Conservation (phyloP, 2,329 filamentous ascomycete species). For the Septoria linicola region DNA sequence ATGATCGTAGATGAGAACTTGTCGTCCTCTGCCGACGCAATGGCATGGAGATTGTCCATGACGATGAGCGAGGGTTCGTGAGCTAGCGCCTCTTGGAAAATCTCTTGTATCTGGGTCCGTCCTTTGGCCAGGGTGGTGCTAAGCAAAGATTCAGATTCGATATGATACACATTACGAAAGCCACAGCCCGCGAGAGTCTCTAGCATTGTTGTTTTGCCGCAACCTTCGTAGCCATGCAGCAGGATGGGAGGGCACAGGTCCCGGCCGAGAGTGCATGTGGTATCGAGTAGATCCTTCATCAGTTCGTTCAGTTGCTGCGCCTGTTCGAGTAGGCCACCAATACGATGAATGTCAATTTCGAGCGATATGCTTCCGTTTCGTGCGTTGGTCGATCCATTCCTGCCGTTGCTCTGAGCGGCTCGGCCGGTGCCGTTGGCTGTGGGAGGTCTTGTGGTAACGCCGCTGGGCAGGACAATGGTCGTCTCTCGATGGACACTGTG, state of each 20-base stretch:
- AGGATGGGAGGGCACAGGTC: conserved; percentile 29
- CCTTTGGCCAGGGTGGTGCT: conserved; percentile 46
- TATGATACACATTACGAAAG: conserved; percentile 68
- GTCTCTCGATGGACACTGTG: not conserved
- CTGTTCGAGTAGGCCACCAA: conserved; percentile 68
- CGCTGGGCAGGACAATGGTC: not conserved
- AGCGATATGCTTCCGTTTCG: not conserved
- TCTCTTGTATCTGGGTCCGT: conserved; percentile 57
- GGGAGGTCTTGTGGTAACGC: not conserved
- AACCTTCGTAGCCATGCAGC: conserved; percentile 78
- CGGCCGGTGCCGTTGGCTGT: not conserved
- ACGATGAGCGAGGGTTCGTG: conserved; percentile 74
- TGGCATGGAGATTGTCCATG: conserved; percentile 72
- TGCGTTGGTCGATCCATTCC: not conserved
- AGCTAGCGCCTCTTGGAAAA: conserved; percentile 65
- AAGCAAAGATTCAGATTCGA: conserved; percentile 50
- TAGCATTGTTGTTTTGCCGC: conserved; percentile 77
- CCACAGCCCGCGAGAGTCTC: conserved; percentile 60
- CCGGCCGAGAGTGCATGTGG: not conserved
- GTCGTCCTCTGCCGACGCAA: conserved; percentile 61
- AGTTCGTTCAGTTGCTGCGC: conserved; percentile 66
- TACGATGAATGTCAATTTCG: conserved; percentile 43
- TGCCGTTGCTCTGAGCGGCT: not conserved
- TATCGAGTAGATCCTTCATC: conserved; percentile 44
- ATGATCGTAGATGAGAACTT: conserved; percentile 44